Evolutionary conservation across 164 flowering plant genomes (phyloP), one percentile per base, ranked within the genome.

Genomic region (Piper longum): DNA sequence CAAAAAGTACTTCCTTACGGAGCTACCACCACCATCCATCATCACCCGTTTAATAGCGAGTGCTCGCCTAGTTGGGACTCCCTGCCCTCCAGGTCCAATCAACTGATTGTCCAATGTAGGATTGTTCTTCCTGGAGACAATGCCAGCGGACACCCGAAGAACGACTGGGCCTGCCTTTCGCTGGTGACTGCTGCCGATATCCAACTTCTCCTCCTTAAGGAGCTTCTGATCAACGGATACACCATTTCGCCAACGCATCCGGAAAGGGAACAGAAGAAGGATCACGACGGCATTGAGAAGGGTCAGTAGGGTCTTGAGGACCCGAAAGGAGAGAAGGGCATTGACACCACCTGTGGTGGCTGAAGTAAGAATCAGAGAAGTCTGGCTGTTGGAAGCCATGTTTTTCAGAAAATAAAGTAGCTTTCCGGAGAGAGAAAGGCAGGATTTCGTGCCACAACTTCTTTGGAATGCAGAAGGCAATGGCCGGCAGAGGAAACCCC

Each of bases 331-430:
- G 1, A 85, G 64, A 4, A 85, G 69, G n/a, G 87, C 90, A 67
- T 64, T 83, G 39, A 81, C 67, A 3, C 86, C 76, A 2, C 84
- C 87, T 64, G 83, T 87, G 0, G 90, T 88, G 7, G 90, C 95
- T 0, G 90, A 80, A 13, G 87, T 84, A 6, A 86, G 65, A 1
- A 87, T 76, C 70, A 78, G 19, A 56, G 85, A 26, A 18, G 69
- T n/a, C 26, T 75, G 55, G 2, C 67, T n/a, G 9, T 41, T 66
- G 3, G 68, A 7, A 54, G 64, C 16, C 65, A 54, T 70, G 8
- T 44, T 48, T 41, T n/a, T 43, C 56, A n/a, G 11, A 54, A 48
- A 43, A 57, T 8, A 11, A n/a, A 5, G 40, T 36, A 9, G 16
- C 54, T 41, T 48, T 48, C n/a, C 14, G 7, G 8, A 5, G 11